Conservation (phyloP, 139 green algal species). For the Yamagishiella unicocca region DNA sequence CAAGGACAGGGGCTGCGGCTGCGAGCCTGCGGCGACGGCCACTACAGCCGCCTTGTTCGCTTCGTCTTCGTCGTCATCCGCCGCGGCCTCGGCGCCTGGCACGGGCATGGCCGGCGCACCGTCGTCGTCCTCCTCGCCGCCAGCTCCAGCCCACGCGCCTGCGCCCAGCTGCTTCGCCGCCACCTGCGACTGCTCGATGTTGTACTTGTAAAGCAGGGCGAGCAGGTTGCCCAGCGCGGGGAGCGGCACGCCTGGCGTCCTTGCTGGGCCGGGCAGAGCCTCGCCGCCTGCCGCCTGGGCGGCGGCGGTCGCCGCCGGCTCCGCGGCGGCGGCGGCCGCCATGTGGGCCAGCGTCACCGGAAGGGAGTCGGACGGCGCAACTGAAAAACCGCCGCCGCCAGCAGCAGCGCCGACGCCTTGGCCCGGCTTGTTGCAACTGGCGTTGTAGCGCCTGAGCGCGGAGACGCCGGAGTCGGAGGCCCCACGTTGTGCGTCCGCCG, state of each 20-base stretch:
- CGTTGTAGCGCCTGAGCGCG: not conserved
- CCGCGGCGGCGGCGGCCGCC: not conserved
- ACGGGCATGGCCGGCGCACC: not conserved
- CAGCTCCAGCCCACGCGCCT: not conserved
- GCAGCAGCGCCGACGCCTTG: not conserved
- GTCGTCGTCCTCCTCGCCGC: not conserved
- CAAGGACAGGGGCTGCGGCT: not conserved
- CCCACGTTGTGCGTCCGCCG: not conserved
- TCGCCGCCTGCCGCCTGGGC: not conserved
- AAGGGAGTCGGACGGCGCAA: not conserved
- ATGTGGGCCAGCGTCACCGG: not conserved
- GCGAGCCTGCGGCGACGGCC: not conserved
- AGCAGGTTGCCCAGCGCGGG: slow-evolving; percentile 7
- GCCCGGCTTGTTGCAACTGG: not conserved
- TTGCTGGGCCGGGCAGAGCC: not conserved
- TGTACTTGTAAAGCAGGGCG: slow-evolving; percentile 9
- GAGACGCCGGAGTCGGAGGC: not conserved
- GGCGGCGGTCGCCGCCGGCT: not conserved
- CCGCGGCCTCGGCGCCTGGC: not conserved
- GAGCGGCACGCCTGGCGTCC: not conserved
- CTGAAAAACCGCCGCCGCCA: not conserved
- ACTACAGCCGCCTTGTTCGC: not conserved
- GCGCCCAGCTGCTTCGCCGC: not conserved
- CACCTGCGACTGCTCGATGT: not conserved
- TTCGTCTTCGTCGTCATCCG: not conserved